Percentiles rank a stretch among this genome's conserved stretches.
These are phyloP conservation scores for Aspergillus quadricinctus DNA, from an alignment of 2,329 filamentous ascomycete species.

Conservation along the genomic window DNA sequence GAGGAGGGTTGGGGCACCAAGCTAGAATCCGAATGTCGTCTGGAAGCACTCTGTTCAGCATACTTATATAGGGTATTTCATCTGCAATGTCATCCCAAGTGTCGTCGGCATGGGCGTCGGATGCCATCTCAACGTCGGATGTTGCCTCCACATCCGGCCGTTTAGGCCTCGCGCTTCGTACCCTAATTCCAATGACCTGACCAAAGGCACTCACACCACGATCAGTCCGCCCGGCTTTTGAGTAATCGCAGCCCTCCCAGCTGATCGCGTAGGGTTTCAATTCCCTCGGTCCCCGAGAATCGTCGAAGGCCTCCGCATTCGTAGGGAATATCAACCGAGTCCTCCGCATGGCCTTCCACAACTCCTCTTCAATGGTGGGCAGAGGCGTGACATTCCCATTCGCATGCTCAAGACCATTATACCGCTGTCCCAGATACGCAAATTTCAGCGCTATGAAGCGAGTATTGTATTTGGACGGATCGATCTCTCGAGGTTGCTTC, in stretches of 20 bases:
- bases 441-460: conserved; percentile 87
- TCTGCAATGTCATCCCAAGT: conserved; percentile 65
- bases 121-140: conserved; percentile 10
- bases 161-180: conserved; percentile 72
- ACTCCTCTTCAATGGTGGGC: conserved; percentile 84
- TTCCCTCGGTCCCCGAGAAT: conserved; percentile 39
- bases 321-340: conserved; percentile 74
- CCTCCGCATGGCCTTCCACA: conserved; percentile 87
- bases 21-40: conserved; percentile 85
- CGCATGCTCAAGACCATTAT: conserved; percentile 91
- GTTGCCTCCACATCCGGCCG: conserved; percentile 4
- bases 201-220: conserved; percentile 93
- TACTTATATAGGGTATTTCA: conserved; percentile 76
- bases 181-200: conserved; percentile 79
- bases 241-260: conserved; percentile 83
- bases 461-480: conserved; percentile 75
- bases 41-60: conserved; percentile 84
- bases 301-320: conserved; percentile 41
- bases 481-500: conserved; percentile 56
- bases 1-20: conserved; percentile 81
- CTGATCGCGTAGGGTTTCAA: conserved; percentile 51
- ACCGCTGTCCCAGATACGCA: conserved; percentile 84
- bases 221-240: conserved; percentile 92
- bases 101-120: conserved; percentile 31
- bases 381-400: conserved; percentile 62